Evolutionary conservation across 164 flowering plant species (phyloP), one percentile per base, ranked within the genome.

Genomic region (Piper longum): DNA sequence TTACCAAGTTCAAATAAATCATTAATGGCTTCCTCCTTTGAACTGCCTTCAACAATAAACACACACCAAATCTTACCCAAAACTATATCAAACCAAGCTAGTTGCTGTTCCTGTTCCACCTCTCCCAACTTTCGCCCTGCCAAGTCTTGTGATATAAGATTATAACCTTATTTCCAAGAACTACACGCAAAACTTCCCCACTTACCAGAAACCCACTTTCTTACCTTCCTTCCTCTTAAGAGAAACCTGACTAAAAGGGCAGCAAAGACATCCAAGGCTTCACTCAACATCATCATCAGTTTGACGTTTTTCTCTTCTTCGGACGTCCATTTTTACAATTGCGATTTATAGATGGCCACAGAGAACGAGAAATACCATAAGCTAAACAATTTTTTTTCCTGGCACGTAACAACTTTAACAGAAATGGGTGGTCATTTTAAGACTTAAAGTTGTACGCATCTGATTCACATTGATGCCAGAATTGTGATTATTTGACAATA

Each of bases 181-280:
- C 19, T 43, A 63, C 75, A 72, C 69, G 75, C 75, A 72, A 69
- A 69, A 12, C 58, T 58, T 26, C 41, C 60, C 26, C 63, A 62
- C 69, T 66, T 56, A 62, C 69, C 64, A 69, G 54, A 65, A 43
- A 57, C 67, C 44, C 66, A 69, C 62, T n/a, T 48, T 14, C 12
- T 48, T 14, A 5, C 52, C 62, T 60, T 60, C 45, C 72, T 66
- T 66, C 43, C 67, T 16, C 66, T 43, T 41, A 64, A 57, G 43
- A 4, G 54, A 54, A 69, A 62, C 59, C 44, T 42, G 60, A 17
- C 54, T 56, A 56, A 16, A 13, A 7, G n/a, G 62, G 18, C 16
- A 57, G 39, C 14, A 54, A 54, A 56, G n/a, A 54, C 57, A 60
- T 44, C 56, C 43, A 57, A 9, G 36, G 59, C 39, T 12, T 8